Percentiles rank a stretch among this genome's conserved stretches.
These are phyloP conservation scores for Vigna hirtella DNA, from an alignment of 306 rosid species.

Conservation along the genomic window DNA sequence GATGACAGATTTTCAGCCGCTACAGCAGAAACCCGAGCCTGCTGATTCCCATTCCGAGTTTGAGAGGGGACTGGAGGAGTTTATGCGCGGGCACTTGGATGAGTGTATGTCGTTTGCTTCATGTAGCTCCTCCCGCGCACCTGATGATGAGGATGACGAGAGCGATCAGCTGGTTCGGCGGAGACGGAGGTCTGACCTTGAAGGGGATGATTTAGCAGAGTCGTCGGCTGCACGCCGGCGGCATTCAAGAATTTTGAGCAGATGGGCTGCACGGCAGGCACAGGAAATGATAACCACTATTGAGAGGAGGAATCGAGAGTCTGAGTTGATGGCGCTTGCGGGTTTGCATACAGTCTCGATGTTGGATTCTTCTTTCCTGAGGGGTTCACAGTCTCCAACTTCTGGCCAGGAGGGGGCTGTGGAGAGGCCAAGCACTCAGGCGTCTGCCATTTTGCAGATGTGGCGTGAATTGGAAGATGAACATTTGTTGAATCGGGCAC, in stretches of 20 bases:
- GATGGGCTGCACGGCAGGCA: conserved; percentile 98
- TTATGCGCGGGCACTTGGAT: conserved; percentile 95
- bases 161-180: conserved; percentile 92
- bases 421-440: conserved; percentile 94
- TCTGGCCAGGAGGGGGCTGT: conserved; percentile 86
- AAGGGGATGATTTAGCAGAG: conserved; percentile 92
- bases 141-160: conserved; percentile 84
- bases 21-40: conserved; percentile 95
- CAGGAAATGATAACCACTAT: conserved; percentile 99
- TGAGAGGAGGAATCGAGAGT: conserved; percentile 96
- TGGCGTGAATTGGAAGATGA: conserved; percentile 99
- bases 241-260: conserved; percentile 87
- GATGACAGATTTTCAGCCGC: conserved; percentile 88
- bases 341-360: conserved; percentile 94
- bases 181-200: conserved; percentile 94
- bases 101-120: conserved; percentile 97
- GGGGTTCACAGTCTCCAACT: conserved; percentile 94
- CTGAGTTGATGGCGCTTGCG: conserved; percentile 97
- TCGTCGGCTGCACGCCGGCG: conserved; percentile 87
- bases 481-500: conserved; percentile 82
- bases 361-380: conserved; percentile 93
- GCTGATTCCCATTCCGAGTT: conserved; percentile 77
- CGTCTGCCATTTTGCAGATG: conserved; percentile 91
- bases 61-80: conserved; percentile 88
- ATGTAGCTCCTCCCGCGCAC: conserved; percentile 81